A percentile compares a stretch with the other conserved stretches of the same genome.
phyloP scores from a whole-genome alignment of 345 rosid genomes.

The Crucihimalaya himalaica region DNA sequence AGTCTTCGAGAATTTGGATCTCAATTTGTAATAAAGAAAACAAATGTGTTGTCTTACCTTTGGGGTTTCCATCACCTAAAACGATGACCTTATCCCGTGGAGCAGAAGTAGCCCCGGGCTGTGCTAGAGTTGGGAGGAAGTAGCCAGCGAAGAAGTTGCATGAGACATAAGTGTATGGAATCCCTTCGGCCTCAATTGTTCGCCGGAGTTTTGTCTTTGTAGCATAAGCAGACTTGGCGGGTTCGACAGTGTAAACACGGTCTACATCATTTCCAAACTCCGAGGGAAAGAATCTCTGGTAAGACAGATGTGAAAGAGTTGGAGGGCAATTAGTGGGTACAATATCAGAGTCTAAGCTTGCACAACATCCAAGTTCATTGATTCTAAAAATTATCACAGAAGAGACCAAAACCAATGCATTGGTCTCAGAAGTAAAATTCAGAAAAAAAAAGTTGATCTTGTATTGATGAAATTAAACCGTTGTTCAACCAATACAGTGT shows the following conservation, averaged over 20 bases:
- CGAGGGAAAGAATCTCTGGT: conserved; percentile 61
- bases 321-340: not conserved
- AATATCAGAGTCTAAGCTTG: not conserved
- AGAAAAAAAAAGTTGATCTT: not conserved
- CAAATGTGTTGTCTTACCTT: conserved; percentile 42
- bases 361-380: not conserved
- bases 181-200: conserved; percentile 46
- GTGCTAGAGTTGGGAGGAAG: conserved; percentile 48
- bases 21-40: not conserved
- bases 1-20: not conserved
- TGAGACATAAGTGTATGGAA: conserved; percentile 54
- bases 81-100: conserved; percentile 54
- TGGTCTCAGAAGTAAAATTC: not conserved
- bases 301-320: not conserved
- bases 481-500: not conserved
- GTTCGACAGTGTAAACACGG: conserved; percentile 51
- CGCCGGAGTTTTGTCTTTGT: conserved; percentile 49
- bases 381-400: not conserved
- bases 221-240: conserved; percentile 48
- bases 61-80: conserved; percentile 57
- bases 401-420: not conserved
- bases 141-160: conserved; percentile 50
- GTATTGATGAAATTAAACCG: not conserved
- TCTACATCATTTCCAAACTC: conserved; percentile 68
- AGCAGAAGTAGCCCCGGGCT: conserved; percentile 49